Percentiles rank a stretch among this genome's conserved stretches.
phyloP scores from a whole-genome alignment of 305 asterid species.

The Fraxinus xanthoxyloides region DNA sequence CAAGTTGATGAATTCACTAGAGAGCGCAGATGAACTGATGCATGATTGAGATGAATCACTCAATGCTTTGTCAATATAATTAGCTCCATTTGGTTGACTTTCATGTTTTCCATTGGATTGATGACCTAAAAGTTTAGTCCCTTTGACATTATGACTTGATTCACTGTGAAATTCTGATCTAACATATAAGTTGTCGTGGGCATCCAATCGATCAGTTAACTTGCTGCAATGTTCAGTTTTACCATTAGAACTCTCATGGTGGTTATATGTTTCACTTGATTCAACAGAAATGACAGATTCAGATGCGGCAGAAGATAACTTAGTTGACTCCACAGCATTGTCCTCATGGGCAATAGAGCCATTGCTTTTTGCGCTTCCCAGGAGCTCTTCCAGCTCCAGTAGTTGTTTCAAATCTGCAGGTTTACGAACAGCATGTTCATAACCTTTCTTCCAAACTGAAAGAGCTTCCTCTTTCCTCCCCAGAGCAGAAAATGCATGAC shows the following conservation, averaged over 20 bases:
- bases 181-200: constrained; percentile 34
- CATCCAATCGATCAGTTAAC: constrained; percentile 37
- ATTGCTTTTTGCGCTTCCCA: constrained; percentile 53
- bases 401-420: constrained; percentile 83
- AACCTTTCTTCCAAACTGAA: constrained; percentile 87
- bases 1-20: constrained; percentile 46
- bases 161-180: constrained; percentile 28
- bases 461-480: constrained; percentile 87
- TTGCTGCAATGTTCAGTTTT: constrained; percentile 35
- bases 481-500: constrained; percentile 78
- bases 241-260: constrained; percentile 47
- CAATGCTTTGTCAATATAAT: constrained; percentile 34
- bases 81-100: constrained; percentile 43
- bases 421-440: constrained; percentile 68
- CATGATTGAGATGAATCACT: constrained; percentile 41
- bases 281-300: constrained; percentile 47
- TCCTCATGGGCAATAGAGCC: constrained; percentile 32
- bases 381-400: constrained; percentile 84
- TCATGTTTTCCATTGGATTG: constrained; percentile 36
- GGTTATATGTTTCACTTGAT: constrained; percentile 37
- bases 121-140: constrained; percentile 5
- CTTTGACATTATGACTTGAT: constrained; percentile 17
- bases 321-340: constrained; percentile 41
- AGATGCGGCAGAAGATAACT: constrained; percentile 29
- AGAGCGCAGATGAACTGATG: constrained; percentile 32